Evolutionary conservation across 1,284 basidiomycete genomes (phyloP), one percentile per base, ranked within the genome.

Genomic region (Puccinia coronata): DNA sequence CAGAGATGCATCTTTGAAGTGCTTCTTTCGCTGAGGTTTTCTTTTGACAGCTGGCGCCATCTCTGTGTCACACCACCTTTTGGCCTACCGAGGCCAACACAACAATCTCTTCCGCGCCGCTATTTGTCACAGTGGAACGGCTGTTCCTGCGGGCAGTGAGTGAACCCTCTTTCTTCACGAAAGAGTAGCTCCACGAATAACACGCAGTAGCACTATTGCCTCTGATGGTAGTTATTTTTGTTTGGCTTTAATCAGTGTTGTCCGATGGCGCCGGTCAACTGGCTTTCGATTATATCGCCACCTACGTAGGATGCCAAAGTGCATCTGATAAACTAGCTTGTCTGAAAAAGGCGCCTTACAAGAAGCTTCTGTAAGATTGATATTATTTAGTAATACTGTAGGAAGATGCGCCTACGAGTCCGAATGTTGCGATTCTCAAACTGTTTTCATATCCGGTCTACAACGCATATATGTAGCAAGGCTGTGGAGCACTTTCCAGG

Each of bases 111-210:
- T 81, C 49, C 70, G 79, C 0, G 79, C 79, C 23, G 79, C 79
- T 53, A 63, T 81, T n/a, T 73, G 69, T 25, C 55, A 73, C 34
- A 81, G 79, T 74, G 79, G 79, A 39, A 81, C 79, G 5, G 70
- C 79, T 3, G 20, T 81, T 25, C 79, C 79, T 55, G 71, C 49
- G 12, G 39, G 47, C 1, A 73, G 79, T 81, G 25, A 67, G 79
- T 74, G 14, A 2, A 20, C 51, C 16, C 0, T 53, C 36, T 23
- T 41, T 39, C 34, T 65, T 36, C n/a, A 57, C 39, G 25, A 36
- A 55, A 41, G 20, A 18, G 5, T 49, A 1, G 31, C 4, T 31
- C 3, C 36, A 39, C 28, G 6, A 69, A 65, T 36, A 39, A 65
- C 6, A 9, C 23, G 36, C 3, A 43, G 36, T 6, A 51, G 25